Base-by-base conservation (phyloP, 1,284 basidiomycete species). In the Cutaneotrichosporon sp. region DNA sequence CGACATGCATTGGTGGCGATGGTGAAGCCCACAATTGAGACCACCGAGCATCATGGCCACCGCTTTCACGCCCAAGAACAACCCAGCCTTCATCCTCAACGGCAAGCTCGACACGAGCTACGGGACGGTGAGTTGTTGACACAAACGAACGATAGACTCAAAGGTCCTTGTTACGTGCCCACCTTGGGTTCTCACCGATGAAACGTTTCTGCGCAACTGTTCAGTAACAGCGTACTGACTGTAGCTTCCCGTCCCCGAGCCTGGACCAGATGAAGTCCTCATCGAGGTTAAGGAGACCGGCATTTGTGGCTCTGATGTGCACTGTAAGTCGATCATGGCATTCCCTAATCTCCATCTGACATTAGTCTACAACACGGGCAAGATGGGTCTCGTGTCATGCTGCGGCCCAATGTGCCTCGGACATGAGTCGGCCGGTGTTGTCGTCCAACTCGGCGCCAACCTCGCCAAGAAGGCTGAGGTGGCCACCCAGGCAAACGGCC, bases 261-360 rank as follows among this genome's bases (percentile, higher is more conserved):
- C 34, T 14, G 43, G 43, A 3, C 43, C 43, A 5, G 79, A 87
- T 64, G 87, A 96, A 65, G 90, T 93, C 39, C 82, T 97, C 29
- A 84, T 97, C 43, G 82, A 88, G 65, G 87, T 97, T 39, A 87
- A 88, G 73, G 92, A 94, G 76, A 92, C 90, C n/a, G 89, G 90
- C 50, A 90, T 93, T 61, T 94, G 90, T 73, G 89, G 90, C 35
- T 90, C 86, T 42, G 90, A 93, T 80, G 88, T 87, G 71, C 70
- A 74, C 55, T 74, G 69, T 68, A 26, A 33, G 62, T 55, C 27
- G n/a, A n/a, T n/a, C n/a, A 5, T 5, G 34, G 17, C n/a, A 2
- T 17, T 8, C 34, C 17, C 34, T 19, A 17, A 12, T 33, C 20
- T 9, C n/a, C 14, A 5, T 34, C 58, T 52, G 24, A 54, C 31